These are phyloP conservation scores for Peronospora farinosa DNA, from an alignment of 352 stramenopile species.

Conservation along the genomic window DNA sequence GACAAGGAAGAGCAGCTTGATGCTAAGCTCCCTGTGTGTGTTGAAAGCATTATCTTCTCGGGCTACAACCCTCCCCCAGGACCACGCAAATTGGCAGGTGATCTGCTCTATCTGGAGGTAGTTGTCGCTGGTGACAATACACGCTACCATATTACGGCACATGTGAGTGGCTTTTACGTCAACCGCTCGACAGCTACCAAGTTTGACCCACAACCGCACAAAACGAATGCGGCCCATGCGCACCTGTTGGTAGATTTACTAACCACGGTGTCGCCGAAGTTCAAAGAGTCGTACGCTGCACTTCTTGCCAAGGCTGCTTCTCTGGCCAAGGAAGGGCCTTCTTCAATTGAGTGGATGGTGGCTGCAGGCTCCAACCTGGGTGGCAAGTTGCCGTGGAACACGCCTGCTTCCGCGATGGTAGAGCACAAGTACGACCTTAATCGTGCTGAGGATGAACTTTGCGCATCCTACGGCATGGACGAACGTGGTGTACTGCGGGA, in stretches of 20 bases:
- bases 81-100: conserved; percentile 86
- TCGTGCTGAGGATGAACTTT: conserved; percentile 88
- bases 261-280: conserved; percentile 53
- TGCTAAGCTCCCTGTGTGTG: conserved; percentile 69
- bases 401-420: conserved; percentile 27
- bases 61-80: conserved; percentile 93
- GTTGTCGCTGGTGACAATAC: conserved; percentile 53
- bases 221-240: conserved; percentile 29
- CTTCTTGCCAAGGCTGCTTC: conserved; percentile 75
- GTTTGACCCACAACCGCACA: conserved; percentile 79
- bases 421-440: conserved; percentile 74
- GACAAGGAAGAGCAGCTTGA: conserved; percentile 35
- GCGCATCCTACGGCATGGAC: conserved; percentile 87
- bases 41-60: conserved; percentile 89
- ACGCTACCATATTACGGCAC: conserved; percentile 83
- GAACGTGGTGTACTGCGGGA: conserved; percentile 88
- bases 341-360: conserved; percentile 85
- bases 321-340: conserved; percentile 65
- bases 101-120: conserved; percentile 93
- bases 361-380: conserved; percentile 66
- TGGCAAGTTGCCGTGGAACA: conserved; percentile 79
- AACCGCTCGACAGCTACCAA: conserved; percentile 74
- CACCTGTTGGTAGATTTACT: conserved; percentile 85
- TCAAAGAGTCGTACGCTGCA: conserved; percentile 60
- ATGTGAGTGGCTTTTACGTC: conserved; percentile 91